Percentiles rank a stretch among this genome's conserved stretches.
Evolutionary conservation across 1,284 basidiomycete genomes (phyloP).

Genomic region (Marasmius fiardii): DNA sequence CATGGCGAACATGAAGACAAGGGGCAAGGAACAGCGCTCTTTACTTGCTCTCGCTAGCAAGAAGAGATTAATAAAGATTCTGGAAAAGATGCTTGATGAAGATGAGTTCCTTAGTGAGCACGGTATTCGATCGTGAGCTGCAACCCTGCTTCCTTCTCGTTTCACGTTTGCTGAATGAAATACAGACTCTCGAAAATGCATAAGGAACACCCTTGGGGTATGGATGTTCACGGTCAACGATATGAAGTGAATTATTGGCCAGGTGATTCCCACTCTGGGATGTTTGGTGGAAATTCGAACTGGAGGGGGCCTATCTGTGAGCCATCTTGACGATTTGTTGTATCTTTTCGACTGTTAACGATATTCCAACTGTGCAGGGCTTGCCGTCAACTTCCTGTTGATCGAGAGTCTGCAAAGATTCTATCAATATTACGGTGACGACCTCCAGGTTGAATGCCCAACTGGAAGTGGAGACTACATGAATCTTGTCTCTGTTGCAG

Average conservation of each 20-base stretch:
- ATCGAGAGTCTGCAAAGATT: conserved; percentile 95
- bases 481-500: conserved; percentile 90
- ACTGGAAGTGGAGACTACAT: conserved; percentile 94
- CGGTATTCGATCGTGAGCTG: conserved; percentile 90
- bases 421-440: conserved; percentile 94
- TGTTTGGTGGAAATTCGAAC: conserved; percentile 99
- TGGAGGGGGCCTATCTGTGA: conserved; percentile 87
- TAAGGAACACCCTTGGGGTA: conserved; percentile 91
- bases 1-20: conserved; percentile 92
- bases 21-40: conserved; percentile 83
- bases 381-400: conserved; percentile 92
- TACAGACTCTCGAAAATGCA: conserved; percentile 82
- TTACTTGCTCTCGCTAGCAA: conserved; percentile 90
- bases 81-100: conserved; percentile 97
- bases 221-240: conserved; percentile 88
- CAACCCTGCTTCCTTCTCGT: conserved; percentile 16
- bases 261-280: conserved; percentile 92
- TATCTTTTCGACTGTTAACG: background rate
- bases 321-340: conserved; percentile 19
- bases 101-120: conserved; percentile 94
- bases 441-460: conserved; percentile 90
- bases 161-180: background rate
- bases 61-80: conserved; percentile 83
- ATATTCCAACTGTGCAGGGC: conserved; percentile 49
- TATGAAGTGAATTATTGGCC: conserved; percentile 98